Evolutionary conservation across 768 basidiomycete genomes (phyloP), one percentile per base, ranked within the genome.

Genomic region (Leccinum incarnatum): DNA sequence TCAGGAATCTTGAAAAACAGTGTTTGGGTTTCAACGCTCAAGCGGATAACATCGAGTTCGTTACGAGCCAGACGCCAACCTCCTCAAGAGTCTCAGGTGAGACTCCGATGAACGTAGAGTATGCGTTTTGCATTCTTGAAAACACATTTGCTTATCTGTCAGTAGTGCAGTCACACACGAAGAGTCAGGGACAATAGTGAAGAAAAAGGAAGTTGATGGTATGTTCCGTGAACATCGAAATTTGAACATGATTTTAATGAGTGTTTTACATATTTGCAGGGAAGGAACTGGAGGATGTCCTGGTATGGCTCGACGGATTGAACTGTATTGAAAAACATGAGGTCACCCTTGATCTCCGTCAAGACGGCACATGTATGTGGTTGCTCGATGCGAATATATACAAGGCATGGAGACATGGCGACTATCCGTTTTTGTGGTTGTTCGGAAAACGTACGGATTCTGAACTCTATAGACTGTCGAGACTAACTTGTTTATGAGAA

Each of bases 1-100:
- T 45, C 52, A 61, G 59, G 59, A 49, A 61, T 14, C 37, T 48
- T 25, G 51, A 60, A 7, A 36, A 8, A 5, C 19, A 21, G 5
- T 11, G 19, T 14, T 25, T 25, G 25, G 7, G 27, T 5, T 23
- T 17, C 12, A 29, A 49, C 2, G 48, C 14, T 2, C 25, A 29
- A 15, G 48, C 9, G 15, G 25, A 49, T 15, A 10, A 8, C 6
- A 15, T 7, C 3, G 46, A 47, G 12, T 23, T 47, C 1, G 46
- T 23, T 47, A 23, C 21, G 6, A 47, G 46, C 12, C 4, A 47
- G 46, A 47, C 46, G 7, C 6, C 46, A 10, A 23, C 6, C 46
- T 21, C 12, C 45, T 12, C 46, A 2, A 47, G 14, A 4, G 46
- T 23, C 46, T 47, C 15, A 8, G 21, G 10, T 23, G 23, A 23